These are phyloP conservation scores for Pugionium cornutum DNA, from an alignment of 345 rosid species.

Conservation along the genomic window DNA sequence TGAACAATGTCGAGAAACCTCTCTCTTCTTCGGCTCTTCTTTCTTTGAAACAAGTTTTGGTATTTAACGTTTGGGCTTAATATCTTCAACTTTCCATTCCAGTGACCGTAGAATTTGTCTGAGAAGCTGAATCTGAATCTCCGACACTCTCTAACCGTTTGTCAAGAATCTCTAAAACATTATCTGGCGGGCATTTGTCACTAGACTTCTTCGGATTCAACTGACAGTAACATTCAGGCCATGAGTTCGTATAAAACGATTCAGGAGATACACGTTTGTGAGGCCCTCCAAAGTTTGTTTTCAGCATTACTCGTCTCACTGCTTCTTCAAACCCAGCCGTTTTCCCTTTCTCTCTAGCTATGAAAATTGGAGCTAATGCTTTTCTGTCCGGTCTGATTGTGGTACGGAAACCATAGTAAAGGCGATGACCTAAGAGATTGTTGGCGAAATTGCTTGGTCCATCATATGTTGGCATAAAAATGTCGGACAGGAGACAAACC, in stretches of 20 bases:
- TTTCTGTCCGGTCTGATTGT: slow-evolving; percentile 93
- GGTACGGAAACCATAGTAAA: slow-evolving; percentile 95
- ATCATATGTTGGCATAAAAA: slow-evolving; percentile 97
- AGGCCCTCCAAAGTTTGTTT: slow-evolving; percentile 92
- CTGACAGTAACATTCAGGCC: slow-evolving; percentile 99
- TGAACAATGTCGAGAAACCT: slow-evolving; percentile 24
- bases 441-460: slow-evolving; percentile 99
- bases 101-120: slow-evolving; percentile 49
- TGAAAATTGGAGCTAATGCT: slow-evolving; percentile 80
- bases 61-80: neutral
- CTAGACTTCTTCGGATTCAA: slow-evolving; percentile 58
- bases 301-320: slow-evolving; percentile 74
- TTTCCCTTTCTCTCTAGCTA: slow-evolving; percentile 69
- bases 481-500: slow-evolving; percentile 96
- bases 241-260: slow-evolving; percentile 96
- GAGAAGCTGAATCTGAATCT: slow-evolving; percentile 44
- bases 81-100: slow-evolving; percentile 45
- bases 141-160: slow-evolving; percentile 54
- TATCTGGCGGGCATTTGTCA: slow-evolving; percentile 89
- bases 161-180: slow-evolving; percentile 68
- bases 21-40: slow-evolving; percentile 21
- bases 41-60: slow-evolving; percentile 18
- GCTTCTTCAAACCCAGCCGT: slow-evolving; percentile 75
- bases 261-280: slow-evolving; percentile 85
- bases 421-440: slow-evolving; percentile 97